These are phyloP conservation scores for Rugosomyces carneus DNA, from an alignment of 1,284 basidiomycete species.

Conservation along the genomic window DNA sequence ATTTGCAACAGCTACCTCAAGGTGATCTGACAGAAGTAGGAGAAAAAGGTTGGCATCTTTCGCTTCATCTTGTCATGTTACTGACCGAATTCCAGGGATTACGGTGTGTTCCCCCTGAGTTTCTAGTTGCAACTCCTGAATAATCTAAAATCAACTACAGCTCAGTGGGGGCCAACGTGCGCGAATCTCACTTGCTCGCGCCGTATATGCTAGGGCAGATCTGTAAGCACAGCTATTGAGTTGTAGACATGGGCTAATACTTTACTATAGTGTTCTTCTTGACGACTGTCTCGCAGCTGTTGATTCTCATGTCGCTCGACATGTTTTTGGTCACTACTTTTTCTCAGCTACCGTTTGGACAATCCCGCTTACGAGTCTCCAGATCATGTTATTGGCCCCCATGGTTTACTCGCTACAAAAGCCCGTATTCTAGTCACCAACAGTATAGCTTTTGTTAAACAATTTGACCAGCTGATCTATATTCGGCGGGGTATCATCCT, in stretches of 20 bases:
- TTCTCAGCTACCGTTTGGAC: neutral
- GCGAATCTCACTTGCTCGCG: constrained; percentile 37
- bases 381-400: constrained; percentile 88
- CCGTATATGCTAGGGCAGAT: constrained; percentile 50
- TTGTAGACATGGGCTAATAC: neutral
- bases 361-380: constrained; percentile 14
- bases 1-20: constrained; percentile 69
- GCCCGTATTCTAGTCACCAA: constrained; percentile 89
- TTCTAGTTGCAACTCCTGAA: neutral
- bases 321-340: constrained; percentile 45
- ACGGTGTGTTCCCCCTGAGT: constrained; percentile 21
- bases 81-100: constrained; percentile 23
- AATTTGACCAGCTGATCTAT: constrained; percentile 78
- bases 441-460: constrained; percentile 76
- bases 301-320: constrained; percentile 71
- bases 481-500: constrained; percentile 82
- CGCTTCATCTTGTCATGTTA: neutral
- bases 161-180: constrained; percentile 41
- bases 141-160: constrained; percentile 15
- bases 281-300: constrained; percentile 69
- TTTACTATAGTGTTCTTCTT: constrained; percentile 42
- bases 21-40: constrained; percentile 79
- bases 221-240: constrained; percentile 26
- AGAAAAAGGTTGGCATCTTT: constrained; percentile 45
- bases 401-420: constrained; percentile 80